A percentile compares a stretch with the other conserved stretches of the same genome.
phyloP scores from a whole-genome alignment of 805 yeast species.

The Candida insectorum region DNA sequence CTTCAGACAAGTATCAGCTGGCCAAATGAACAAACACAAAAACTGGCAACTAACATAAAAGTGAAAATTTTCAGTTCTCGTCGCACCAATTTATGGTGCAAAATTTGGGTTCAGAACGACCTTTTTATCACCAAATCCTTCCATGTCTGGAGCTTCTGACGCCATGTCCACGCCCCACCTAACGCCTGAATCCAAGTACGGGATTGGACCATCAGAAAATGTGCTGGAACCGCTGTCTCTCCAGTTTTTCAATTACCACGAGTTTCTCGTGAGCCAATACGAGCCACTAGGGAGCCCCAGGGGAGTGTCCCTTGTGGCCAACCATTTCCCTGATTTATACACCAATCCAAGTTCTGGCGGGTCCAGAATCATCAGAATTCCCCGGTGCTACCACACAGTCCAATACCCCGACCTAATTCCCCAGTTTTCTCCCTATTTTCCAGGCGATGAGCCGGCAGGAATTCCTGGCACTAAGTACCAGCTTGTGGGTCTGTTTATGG shows the following conservation, averaged over 20 bases:
- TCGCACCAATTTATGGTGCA: background rate
- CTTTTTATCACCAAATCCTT: too few relatives aligned
- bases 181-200: slow-evolving; percentile 5
- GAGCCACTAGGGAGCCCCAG: slow-evolving; percentile 3
- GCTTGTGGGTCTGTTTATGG: slow-evolving; percentile 37
- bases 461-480: slow-evolving; percentile 20
- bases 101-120: too few relatives aligned
- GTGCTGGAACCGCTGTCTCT: slow-evolving; percentile 8
- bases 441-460: slow-evolving; percentile 68
- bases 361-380: slow-evolving; percentile 49
- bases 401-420: slow-evolving; percentile 43
- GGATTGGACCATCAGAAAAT: too few relatives aligned
- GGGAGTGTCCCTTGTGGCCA: slow-evolving; percentile 40
- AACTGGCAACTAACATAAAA: too few relatives aligned
- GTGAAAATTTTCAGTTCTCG: background rate
- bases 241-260: slow-evolving; percentile 66
- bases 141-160: too few relatives aligned
- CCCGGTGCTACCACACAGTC: slow-evolving; percentile 42
- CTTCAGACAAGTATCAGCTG: slow-evolving; percentile 10
- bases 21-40: background rate
- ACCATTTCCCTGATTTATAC: slow-evolving; percentile 66
- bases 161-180: too few relatives aligned
- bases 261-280: slow-evolving; percentile 42
- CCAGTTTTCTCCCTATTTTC: slow-evolving; percentile 50
- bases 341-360: slow-evolving; percentile 24